These are phyloP conservation scores for Termitomyces sp. DNA, from an alignment of 768 basidiomycete species.

Conservation along the genomic window DNA sequence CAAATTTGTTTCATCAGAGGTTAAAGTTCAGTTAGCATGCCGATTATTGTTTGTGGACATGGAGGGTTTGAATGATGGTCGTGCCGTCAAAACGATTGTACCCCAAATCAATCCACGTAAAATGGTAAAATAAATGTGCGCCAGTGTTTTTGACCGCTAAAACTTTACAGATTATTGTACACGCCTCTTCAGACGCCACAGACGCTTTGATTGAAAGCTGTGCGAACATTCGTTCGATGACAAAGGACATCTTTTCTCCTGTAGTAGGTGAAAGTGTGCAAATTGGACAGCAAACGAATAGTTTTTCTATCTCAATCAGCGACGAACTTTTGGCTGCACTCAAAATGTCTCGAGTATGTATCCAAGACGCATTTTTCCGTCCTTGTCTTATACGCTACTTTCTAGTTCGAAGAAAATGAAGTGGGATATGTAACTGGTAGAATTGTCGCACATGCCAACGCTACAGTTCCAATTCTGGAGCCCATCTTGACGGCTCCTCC, in stretches of 20 bases:
- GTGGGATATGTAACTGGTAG: conserved; percentile 90
- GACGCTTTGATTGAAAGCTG: conserved; percentile 77
- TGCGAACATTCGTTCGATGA: conserved; percentile 82
- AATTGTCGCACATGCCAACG: conserved; percentile 81
- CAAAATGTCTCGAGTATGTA: conserved; percentile 82
- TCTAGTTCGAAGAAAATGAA: conserved; percentile 96
- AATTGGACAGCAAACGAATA: conserved; percentile 95
- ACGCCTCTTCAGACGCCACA: conserved; percentile 66
- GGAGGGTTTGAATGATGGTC: conserved; percentile 95
- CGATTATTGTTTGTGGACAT: conserved; percentile 90
- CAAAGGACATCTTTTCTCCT: conserved; percentile 88
- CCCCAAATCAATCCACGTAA: conserved; percentile 96
- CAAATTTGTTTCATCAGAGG: conserved; percentile 77
- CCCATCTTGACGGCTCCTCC: conserved; percentile 40
- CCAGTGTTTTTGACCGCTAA: conserved; percentile 4
- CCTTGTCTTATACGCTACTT: neutral
- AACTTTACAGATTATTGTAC: conserved; percentile 74
- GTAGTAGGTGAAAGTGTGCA: conserved; percentile 70
- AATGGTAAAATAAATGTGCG: conserved; percentile 53
- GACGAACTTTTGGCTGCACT: conserved; percentile 80
- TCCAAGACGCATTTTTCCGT: neutral
- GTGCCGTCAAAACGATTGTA: conserved; percentile 94
- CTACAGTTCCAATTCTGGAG: conserved; percentile 87
- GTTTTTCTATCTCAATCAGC: conserved; percentile 90
- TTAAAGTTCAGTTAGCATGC: conserved; percentile 81